Base-by-base conservation (phyloP, 1,139 yeast genomes). In the Geotrichum bryndzae region DNA sequence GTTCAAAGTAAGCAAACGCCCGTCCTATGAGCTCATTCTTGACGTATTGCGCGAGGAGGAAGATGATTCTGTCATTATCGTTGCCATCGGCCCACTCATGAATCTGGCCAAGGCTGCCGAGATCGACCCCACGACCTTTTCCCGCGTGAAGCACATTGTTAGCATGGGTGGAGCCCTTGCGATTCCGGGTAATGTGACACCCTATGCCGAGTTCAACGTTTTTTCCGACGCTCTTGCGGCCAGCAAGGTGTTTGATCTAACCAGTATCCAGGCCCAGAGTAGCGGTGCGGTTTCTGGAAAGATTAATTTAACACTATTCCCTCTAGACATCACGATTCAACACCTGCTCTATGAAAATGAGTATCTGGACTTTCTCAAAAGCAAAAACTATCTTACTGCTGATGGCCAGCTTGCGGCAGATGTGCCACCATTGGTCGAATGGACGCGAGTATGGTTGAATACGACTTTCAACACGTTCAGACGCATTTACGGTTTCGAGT, bases 151-250 rank as follows among this genome's bases (percentile, higher is more conserved):
- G 61, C 68, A 73, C 58, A 69, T 78, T 22, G 72, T 77, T 23
- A 67, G 73, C 55, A 78, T 78, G 81, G 81, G 80, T 41, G 81
- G 77, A 6, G 72, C 77, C 6, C 61, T 78, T 45, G 61, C 65
- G 7, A 68, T 63, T 33, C 74, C 77, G 2, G 81, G 81, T 11
- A 78, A 78, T 63, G 74, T 74, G 61, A 73, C 79, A 11, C 80
- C 81, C 0, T 59, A 67, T 13, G 79, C 80, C 1, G 81, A 78
- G 65, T 78, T 77, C 72, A 78, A 78, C 63, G 74, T 77, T 22
- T 75, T 69, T 61, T 75, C 79, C 1, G 81, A 78, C 61, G 74
- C 77, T 46, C 62, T 73, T 33, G 80, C 80, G 0, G 77, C 80
- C 1, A 76, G 79, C 0, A 69, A 68, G 22, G 72, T 77, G 6